Conservation (phyloP, 2,329 filamentous ascomycete species). For the Monilinia polystroma region DNA sequence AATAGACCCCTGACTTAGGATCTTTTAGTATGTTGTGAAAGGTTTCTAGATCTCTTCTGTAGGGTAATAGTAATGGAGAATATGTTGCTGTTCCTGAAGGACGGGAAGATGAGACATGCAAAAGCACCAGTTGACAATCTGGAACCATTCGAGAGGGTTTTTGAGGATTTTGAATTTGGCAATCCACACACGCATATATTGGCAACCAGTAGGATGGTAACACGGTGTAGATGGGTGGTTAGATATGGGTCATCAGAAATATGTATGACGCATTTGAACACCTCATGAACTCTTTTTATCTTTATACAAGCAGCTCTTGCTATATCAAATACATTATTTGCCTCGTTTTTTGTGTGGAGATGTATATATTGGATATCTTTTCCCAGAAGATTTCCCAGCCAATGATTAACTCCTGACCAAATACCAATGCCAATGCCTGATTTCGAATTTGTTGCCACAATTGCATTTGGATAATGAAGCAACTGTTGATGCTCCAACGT, state of each 20-base stretch:
- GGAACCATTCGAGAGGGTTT: background rate
- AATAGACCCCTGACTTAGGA: background rate
- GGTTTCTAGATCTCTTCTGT: background rate
- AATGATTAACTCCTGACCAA: background rate
- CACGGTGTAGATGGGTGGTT: constrained; percentile 7
- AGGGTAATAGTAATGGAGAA: background rate
- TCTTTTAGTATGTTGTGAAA: background rate
- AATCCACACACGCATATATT: constrained; percentile 18
- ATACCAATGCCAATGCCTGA: background rate
- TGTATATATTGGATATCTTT: constrained; percentile 7
- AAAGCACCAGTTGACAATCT: background rate
- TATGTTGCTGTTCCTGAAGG: constrained; percentile 1
- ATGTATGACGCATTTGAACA: constrained; percentile 18
- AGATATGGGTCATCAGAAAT: constrained; percentile 15
- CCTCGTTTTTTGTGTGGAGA: background rate
- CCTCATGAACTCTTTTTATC: constrained; percentile 9
- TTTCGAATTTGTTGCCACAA: background rate
- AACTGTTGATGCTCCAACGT: background rate
- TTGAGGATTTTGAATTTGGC: background rate
- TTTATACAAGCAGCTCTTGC: background rate
- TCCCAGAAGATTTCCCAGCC: background rate
- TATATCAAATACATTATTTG: background rate
- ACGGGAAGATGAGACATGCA: background rate
- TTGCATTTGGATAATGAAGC: background rate
- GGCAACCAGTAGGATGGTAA: constrained; percentile 19